Evolutionary conservation across 2,329 filamentous ascomycete genomes (phyloP), one percentile per base, ranked within the genome.

Genomic region (Xylaria sp.): DNA sequence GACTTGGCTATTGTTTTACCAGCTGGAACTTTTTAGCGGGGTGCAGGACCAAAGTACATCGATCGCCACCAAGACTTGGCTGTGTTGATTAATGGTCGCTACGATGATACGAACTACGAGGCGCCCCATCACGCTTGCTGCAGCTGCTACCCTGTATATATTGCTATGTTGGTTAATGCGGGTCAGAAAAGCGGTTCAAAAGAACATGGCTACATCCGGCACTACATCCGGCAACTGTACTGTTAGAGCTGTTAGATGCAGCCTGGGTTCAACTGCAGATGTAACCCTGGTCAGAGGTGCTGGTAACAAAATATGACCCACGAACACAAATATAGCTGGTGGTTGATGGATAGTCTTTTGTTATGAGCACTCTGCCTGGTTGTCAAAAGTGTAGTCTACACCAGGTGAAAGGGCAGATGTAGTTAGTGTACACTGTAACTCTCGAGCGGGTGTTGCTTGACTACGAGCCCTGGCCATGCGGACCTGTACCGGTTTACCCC

Each of bases 401-500:
- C 28, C 9, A 54, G 25, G 51, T 54, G 51, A 54, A 34, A 34
- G 28, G 28, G 51, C 51, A 34, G 28, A 34, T n/a, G 41, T 9
- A 48, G 18, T n/a, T 46, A 18, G 9, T 10, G n/a, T 50, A 50
- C 20, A 23, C 46, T 18, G 46, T 34, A 34, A 34, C n/a, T 34
- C n/a, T 37, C 52, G 52, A 55, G 52, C 28, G 28, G 28, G 52
- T 55, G 8, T 37, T 34, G 28, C 2, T 55, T 37, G 52, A 55
- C 52, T 15, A 55, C 31, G 25, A 5, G 52, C 28, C 28, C 28
- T 28, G 28, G 52, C 28, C 28, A 34, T 7, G 37, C 52, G 58
- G 58, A 52, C 46, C 44, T 52, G 52, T 50, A 65, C 48, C 63
- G 55, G 55, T 51, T 51, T 23, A 18, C 58, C 28, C 28, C 62